phyloP scores from a whole-genome alignment of 768 basidiomycete species.

The Tylopilus sp. region DNA sequence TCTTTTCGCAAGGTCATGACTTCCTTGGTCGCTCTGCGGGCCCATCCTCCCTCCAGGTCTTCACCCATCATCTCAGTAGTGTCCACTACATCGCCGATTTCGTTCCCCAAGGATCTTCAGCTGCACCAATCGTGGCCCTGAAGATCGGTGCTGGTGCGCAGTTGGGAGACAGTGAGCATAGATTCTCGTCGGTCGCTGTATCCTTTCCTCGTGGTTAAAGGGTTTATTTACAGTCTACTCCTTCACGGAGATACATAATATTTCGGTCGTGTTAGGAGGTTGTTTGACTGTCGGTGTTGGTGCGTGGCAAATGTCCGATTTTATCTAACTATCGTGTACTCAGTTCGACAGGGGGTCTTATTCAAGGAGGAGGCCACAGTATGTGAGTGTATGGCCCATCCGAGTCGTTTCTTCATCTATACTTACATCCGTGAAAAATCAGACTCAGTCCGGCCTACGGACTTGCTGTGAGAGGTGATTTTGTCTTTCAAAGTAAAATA shows the following conservation, averaged over 20 bases:
- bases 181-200: neutral
- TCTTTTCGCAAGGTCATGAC: constrained; percentile 1
- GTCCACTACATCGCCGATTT: neutral
- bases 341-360: constrained; percentile 38
- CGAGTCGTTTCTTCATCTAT: neutral
- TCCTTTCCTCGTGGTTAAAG: neutral
- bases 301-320: neutral
- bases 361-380: constrained; percentile 47
- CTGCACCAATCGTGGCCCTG: constrained; percentile 4
- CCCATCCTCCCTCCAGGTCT: neutral
- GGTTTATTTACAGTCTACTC: constrained; percentile 5
- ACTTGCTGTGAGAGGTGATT: neutral
- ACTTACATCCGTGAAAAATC: neutral
- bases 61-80: neutral
- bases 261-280: constrained; percentile 17
- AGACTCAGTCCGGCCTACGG: neutral
- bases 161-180: constrained; percentile 5
- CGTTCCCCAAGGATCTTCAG: constrained; percentile 10
- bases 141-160: constrained; percentile 16
- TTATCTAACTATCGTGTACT: neutral
- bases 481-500: neutral
- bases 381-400: constrained; percentile 10
- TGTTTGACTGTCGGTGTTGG: constrained; percentile 20
- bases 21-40: neutral
- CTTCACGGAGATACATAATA: constrained; percentile 3